Conservation (phyloP, 768 basidiomycete species). For the Kwoniella sp. region DNA sequence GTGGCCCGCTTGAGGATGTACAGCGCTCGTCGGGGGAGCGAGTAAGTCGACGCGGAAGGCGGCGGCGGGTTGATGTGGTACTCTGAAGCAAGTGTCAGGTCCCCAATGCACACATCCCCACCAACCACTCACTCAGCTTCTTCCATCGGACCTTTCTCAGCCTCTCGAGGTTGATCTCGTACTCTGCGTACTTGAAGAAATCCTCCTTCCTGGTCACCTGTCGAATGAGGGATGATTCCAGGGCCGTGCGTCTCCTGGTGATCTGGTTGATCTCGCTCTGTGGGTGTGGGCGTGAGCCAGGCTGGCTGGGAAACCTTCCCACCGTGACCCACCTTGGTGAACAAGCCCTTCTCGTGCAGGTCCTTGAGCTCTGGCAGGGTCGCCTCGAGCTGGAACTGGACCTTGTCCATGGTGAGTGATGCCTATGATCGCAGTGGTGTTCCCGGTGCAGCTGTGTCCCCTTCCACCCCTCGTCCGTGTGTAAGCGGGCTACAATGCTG, state of each 20-base stretch:
- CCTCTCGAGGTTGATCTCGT: constrained; percentile 82
- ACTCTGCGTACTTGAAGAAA: constrained; percentile 83
- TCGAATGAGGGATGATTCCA: constrained; percentile 78
- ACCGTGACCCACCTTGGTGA: constrained; percentile 61
- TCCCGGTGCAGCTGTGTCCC: no score
- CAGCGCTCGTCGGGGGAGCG: constrained; percentile 76
- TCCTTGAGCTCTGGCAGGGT: constrained; percentile 96
- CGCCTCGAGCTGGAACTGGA: constrained; percentile 91
- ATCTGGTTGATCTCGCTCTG: constrained; percentile 79
- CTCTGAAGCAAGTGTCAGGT: constrained; percentile 22
- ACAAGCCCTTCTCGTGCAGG: constrained; percentile 75
- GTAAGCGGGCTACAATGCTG: no score
- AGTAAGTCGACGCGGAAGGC: constrained; percentile 73
- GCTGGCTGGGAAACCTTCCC: not conserved
- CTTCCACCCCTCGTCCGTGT: not conserved
- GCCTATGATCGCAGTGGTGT: not conserved
- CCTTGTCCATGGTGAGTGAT: constrained; percentile 69
- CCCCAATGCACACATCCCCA: not conserved
- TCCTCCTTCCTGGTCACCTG: constrained; percentile 80
- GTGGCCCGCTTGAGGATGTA: constrained; percentile 87
- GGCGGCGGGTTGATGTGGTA: constrained; percentile 51
- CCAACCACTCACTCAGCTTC: constrained; percentile 60
- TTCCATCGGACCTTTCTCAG: constrained; percentile 69
- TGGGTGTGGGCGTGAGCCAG: no score
- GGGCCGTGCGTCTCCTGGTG: constrained; percentile 73